Evolutionary conservation across 495 filamentous ascomycete species (phyloP), one percentile per base, ranked within the genome.

Genomic region (Penicillium longicatenatum): DNA sequence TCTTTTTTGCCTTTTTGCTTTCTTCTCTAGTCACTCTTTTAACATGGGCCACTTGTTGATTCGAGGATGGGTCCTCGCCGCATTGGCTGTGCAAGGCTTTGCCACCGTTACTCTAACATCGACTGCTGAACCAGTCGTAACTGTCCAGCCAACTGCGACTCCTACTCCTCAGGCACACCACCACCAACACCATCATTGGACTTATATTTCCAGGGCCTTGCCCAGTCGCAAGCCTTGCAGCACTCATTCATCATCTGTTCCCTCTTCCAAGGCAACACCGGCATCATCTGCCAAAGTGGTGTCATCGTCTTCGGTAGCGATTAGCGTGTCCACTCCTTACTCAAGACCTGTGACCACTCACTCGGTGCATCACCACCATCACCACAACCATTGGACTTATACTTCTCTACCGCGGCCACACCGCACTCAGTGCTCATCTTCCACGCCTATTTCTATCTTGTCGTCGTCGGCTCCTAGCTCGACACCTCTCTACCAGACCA

Each of bases 11-110:
- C n/a, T n/a, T 39, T 5, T 39, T 8, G 16, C 6, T n/a, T 39
- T n/a, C 16, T n/a, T 14, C 35, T 14, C 2, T 39, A 16, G 47
- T 50, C 24, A 33, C 26, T 50, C 47, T 50, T 50, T 50, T 17
- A 39, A 6, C 16, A 39, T 56, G 54, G 54, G 44, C 12, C 19
- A 56, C 30, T 42, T 50, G 3, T 19, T 39, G 14, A 7, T 56
- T 39, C 54, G 44, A 56, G 33, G 45, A 56, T 56, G 54, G 54
- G 16, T 56, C 14, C 30, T 50, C 33, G 46, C 46, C 31, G 44
- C 54, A 42, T 26, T 35, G 31, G 47, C 30, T 17, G 19, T 50
- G 14, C 48, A 21, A 41, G 50, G 31, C 22, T 29, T 43, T 41
- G 52, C 52, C 20, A 17, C 47, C 11, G 17, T 9, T 24, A 24